Percentiles rank a stretch among this genome's conserved stretches.
phyloP scores from a whole-genome alignment of 306 rosid genomes.

The Quercus gilva region DNA sequence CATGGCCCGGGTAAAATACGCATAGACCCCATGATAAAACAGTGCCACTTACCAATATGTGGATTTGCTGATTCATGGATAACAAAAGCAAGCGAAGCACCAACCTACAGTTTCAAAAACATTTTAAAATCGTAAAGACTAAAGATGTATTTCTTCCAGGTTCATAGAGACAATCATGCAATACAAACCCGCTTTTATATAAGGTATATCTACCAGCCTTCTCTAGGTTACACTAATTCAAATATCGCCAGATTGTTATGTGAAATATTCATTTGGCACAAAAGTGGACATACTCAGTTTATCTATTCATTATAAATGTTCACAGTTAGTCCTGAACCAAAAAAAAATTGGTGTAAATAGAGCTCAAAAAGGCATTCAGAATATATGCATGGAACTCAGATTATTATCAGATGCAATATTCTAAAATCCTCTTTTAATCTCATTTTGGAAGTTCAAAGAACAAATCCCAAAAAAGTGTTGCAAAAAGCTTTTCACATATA shows the following conservation, averaged over 20 bases:
- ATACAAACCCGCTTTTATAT: constrained; percentile 2
- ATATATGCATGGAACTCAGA: background rate
- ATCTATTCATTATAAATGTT: constrained; percentile 9
- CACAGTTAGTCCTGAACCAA: background rate
- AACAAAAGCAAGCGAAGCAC: constrained; percentile 92
- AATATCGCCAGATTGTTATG: constrained; percentile 2
- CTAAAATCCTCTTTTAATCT: background rate
- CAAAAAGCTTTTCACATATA: background rate
- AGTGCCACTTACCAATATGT: constrained; percentile 74
- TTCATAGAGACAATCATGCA: constrained; percentile 2
- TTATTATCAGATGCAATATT: background rate
- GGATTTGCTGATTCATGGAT: constrained; percentile 98
- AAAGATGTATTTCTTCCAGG: constrained; percentile 17
- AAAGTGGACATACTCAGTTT: constrained; percentile 1
- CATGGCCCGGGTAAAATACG: background rate
- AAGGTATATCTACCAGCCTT: constrained; percentile 11
- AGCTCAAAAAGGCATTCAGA: background rate
- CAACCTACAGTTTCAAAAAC: constrained; percentile 62
- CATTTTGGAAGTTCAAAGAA: background rate
- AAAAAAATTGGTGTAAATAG: background rate
- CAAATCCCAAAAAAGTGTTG: background rate
- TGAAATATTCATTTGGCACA: constrained; percentile 10
- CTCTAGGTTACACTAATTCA: constrained; percentile 3
- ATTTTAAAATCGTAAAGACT: background rate
- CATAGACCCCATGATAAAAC: background rate